These are phyloP conservation scores for Plantago ovata DNA, from an alignment of 257 asterid genomes.

Conservation along the genomic window DNA sequence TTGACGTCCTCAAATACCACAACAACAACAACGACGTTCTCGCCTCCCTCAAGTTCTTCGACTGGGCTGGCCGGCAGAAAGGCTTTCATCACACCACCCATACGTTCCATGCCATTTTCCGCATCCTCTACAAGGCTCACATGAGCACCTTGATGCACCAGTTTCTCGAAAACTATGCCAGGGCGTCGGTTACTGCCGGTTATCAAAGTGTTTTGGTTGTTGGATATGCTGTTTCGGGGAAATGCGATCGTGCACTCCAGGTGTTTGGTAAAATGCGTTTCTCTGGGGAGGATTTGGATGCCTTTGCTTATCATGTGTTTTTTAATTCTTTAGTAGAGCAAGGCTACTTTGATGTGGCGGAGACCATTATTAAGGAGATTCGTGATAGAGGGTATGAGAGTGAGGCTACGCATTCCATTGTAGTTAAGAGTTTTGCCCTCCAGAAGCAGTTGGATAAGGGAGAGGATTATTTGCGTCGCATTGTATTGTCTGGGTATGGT, in stretches of 20 bases:
- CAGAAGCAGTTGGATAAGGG: slow-evolving; percentile 53
- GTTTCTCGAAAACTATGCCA: slow-evolving; percentile 36
- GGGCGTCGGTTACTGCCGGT: slow-evolving; percentile 25
- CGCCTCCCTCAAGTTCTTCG: slow-evolving; percentile 75
- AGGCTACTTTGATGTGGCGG: slow-evolving; percentile 47
- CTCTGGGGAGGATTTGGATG: slow-evolving; percentile 62
- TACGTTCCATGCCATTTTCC: slow-evolving; percentile 65
- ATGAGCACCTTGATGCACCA: slow-evolving; percentile 48
- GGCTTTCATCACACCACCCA: slow-evolving; percentile 66
- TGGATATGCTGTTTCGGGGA: slow-evolving; percentile 78
- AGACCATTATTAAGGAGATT: slow-evolving; percentile 48
- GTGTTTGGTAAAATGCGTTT: slow-evolving; percentile 83
- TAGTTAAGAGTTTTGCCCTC: slow-evolving; percentile 56
- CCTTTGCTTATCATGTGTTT: slow-evolving; percentile 53
- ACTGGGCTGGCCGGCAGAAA: slow-evolving; percentile 82
- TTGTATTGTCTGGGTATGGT: slow-evolving; percentile 23
- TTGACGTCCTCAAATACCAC: slow-evolving; percentile 45
- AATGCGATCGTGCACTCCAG: slow-evolving; percentile 57
- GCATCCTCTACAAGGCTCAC: slow-evolving; percentile 51
- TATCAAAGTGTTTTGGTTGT: slow-evolving; percentile 53
- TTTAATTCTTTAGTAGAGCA: slow-evolving; percentile 70
- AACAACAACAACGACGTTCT: slow-evolving; percentile 50
- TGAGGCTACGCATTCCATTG: slow-evolving; percentile 51
- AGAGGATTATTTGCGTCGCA: slow-evolving; percentile 43
- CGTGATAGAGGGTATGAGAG: slow-evolving; percentile 41